phyloP scores from a whole-genome alignment of 108 stramenopile genomes.

The Seminavis robusta region DNA sequence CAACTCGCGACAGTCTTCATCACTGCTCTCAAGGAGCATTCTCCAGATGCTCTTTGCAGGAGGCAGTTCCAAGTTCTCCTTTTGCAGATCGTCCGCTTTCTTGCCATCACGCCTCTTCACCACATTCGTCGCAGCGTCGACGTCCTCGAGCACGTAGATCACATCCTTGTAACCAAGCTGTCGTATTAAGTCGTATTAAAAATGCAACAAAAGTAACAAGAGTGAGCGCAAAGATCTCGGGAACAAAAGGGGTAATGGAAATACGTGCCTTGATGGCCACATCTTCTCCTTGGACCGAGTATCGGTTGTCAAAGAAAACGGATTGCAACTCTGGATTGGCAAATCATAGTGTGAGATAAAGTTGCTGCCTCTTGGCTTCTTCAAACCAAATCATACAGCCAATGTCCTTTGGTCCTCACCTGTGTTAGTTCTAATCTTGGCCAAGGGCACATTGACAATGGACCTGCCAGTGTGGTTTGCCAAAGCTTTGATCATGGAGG shows the following conservation, averaged over 20 bases:
- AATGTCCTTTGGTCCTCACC: too few species aligned
- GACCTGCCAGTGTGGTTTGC: slow-evolving; percentile 66
- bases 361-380: too few species aligned
- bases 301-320: slow-evolving; percentile 67
- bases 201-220: too few species aligned
- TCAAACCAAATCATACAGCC: too few species aligned
- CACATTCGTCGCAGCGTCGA: slow-evolving; percentile 76
- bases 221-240: too few species aligned
- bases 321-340: slow-evolving; percentile 46
- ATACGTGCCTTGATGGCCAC: slow-evolving; percentile 52
- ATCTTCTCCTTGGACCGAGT: slow-evolving; percentile 39
- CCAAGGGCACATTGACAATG: slow-evolving; percentile 67
- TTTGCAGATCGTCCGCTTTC: too few species aligned
- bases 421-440: slow-evolving; percentile 63
- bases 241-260: too few species aligned
- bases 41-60: slow-evolving; percentile 37
- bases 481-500: slow-evolving; percentile 75
- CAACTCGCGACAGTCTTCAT: slow-evolving; percentile 25
- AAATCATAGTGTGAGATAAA: too few species aligned
- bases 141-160: slow-evolving; percentile 84
- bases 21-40: slow-evolving; percentile 36
- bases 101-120: slow-evolving; percentile 54
- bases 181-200: too few species aligned
- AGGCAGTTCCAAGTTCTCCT: slow-evolving; percentile 17
- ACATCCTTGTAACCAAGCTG: slow-evolving; percentile 58